Conservation (phyloP, 306 rosid species). For the Cucurbita maxima region DNA sequence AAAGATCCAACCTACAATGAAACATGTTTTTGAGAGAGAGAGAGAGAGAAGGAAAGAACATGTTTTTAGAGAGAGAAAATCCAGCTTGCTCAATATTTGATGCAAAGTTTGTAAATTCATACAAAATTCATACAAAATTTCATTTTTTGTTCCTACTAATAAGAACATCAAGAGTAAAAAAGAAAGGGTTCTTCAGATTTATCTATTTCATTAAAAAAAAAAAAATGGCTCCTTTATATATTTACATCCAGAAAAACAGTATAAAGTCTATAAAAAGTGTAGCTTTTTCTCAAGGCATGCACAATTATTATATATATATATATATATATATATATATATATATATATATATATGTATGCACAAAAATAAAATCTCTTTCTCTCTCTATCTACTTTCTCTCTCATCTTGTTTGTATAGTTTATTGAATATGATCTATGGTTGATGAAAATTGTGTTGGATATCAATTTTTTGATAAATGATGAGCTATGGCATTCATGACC, state of each 20-base stretch:
- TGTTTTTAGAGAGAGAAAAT: background rate
- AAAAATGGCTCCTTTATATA: background rate
- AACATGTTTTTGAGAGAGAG: background rate
- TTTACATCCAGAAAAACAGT: background rate
- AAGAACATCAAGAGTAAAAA: background rate
- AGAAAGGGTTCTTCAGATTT: background rate
- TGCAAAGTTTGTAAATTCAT: too few relatives aligned
- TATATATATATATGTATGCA: background rate
- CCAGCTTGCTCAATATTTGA: background rate
- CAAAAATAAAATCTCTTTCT: too few relatives aligned
- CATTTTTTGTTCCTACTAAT: too few relatives aligned
- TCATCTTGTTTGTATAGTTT: background rate
- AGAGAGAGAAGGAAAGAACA: background rate
- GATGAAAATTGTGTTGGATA: background rate
- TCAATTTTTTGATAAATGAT: constrained; percentile 9
- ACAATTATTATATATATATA: background rate
- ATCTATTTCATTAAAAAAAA: background rate
- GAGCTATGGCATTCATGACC: constrained; percentile 24
- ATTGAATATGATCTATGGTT: background rate
- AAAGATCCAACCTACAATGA: background rate
- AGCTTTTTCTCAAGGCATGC: background rate
- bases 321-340: background rate
- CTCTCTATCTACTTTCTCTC: background rate
- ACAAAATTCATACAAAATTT: too few relatives aligned
- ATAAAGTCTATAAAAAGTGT: background rate